phyloP scores from a whole-genome alignment of 1,284 basidiomycete genomes.

The Moniliophthora roreri region DNA sequence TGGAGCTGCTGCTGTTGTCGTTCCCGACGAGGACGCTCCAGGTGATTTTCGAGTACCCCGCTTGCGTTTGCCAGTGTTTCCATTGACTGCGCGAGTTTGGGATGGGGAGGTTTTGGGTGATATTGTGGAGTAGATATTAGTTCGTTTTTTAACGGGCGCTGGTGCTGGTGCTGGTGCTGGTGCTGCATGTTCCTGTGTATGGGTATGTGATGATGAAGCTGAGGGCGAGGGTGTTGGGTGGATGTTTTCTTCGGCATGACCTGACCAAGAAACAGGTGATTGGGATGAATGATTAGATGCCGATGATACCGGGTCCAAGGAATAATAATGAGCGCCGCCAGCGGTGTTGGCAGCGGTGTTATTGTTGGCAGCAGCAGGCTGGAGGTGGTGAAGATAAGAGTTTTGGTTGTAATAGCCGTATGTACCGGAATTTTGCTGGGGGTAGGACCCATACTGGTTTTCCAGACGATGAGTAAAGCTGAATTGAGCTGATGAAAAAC shows the following conservation, averaged over 20 bases:
- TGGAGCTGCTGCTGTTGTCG: too few species aligned
- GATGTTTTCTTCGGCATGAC: neutral
- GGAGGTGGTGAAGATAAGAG: too few species aligned
- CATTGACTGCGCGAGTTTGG: too few species aligned
- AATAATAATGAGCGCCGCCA: too few species aligned
- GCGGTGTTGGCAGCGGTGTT: too few species aligned
- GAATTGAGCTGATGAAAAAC: neutral
- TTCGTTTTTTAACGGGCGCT: neutral
- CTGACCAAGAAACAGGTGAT: neutral
- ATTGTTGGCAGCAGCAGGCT: too few species aligned
- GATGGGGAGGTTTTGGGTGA: neutral
- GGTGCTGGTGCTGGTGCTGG: too few species aligned
- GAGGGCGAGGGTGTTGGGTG: neutral
- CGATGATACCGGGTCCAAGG: too few species aligned
- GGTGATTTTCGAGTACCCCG: conserved; percentile 9
- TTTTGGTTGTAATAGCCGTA: neutral
- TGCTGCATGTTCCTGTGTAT: too few species aligned
- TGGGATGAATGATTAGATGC: neutral
- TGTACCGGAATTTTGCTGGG: neutral
- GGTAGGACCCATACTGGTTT: neutral
- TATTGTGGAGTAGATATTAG: neutral
- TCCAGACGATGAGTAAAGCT: conserved; percentile 11
- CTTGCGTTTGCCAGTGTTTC: conserved; percentile 9
- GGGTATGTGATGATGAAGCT: neutral
- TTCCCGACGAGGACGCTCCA: conserved; percentile 2